Evolutionary conservation across 2,329 filamentous ascomycete species (phyloP), one percentile per base, ranked within the genome.

Genomic region (Pestalotiopsis sp.): DNA sequence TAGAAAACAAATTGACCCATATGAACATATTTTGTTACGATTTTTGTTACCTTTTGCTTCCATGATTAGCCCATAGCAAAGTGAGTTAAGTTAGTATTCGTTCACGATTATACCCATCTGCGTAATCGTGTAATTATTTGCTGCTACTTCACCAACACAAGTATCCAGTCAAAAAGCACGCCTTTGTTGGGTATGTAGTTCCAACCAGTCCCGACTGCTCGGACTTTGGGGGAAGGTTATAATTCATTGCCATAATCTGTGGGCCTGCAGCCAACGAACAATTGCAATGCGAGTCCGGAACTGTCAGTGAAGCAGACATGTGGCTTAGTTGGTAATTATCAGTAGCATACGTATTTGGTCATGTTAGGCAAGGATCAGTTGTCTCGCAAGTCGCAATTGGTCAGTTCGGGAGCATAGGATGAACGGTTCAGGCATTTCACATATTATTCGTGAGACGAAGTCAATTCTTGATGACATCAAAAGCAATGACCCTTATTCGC

Each of bases 401-500:
- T 59, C 57, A 59, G 14, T 59, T 59, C 57, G 27, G 13, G 20
- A n/a, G 45, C 45, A 52, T 52, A n/a, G 17, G 45, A 9, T 52
- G 45, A 52, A 52, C 45, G 45, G n/a, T 62, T 36, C 25, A 62
- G 59, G 38, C 59, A 39, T 62, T 62, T 62, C 59, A 62, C 59
- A 62, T 62, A 36, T 39, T 58, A 38, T 41, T 59, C 52, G 36
- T 66, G 64, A 66, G 56, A 66, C 64, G n/a, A 66, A 66, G 64
- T 66, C 64, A 66, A 66, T 66, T 66, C 52, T 66, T 66, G 31
- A 60, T 66, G 64, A 66, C 64, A 60, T 52, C 64, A 77, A 78
- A 78, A 78, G 73, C 76, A 78, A 75, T 62, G 72, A 77, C 77
- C 76, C 76, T 77, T 75, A 78, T 77, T 77, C 77, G 76, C 77